These are phyloP conservation scores for Crassisporium funariophilum DNA, from an alignment of 768 basidiomycete species.

Conservation along the genomic window DNA sequence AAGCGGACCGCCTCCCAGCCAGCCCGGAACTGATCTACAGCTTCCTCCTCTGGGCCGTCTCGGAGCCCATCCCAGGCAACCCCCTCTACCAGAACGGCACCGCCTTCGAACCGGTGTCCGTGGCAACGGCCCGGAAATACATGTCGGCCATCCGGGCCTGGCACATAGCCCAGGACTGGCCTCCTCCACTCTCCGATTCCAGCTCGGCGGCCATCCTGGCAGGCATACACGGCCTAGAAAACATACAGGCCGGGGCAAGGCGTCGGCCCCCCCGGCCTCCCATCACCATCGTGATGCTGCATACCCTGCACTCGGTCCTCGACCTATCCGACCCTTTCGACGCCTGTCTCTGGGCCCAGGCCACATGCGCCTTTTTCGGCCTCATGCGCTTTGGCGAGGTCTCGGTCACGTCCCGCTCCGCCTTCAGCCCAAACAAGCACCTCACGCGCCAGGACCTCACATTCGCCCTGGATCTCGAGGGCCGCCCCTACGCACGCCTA, in stretches of 20 bases:
- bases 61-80: slow-evolving; percentile 25
- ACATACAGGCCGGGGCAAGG: too few relatives aligned
- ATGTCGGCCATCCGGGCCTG: slow-evolving; percentile 37
- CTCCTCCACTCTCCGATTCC: slow-evolving; percentile 25
- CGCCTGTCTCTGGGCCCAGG: too few relatives aligned
- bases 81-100: slow-evolving; percentile 6
- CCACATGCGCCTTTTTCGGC: too few relatives aligned
- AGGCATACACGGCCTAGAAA: too few relatives aligned
- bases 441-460: too few relatives aligned
- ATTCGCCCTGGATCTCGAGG: slow-evolving; percentile 33
- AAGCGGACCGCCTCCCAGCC: slow-evolving; percentile 17
- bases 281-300: slow-evolving; percentile 20
- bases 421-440: too few relatives aligned
- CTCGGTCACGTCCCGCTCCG: too few relatives aligned
- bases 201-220: too few relatives aligned
- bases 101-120: slow-evolving; percentile 33
- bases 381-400: too few relatives aligned
- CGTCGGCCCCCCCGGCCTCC: too few relatives aligned
- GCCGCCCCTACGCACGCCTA: slow-evolving; percentile 27
- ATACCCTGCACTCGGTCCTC: too few relatives aligned
- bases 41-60: slow-evolving; percentile 36
- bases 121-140: slow-evolving; percentile 30
- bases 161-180: slow-evolving; percentile 43
- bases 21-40: slow-evolving; percentile 32
- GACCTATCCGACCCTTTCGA: too few relatives aligned